Conservation (phyloP, 176 grass and related monocot species). For the Carex cristatella region DNA sequence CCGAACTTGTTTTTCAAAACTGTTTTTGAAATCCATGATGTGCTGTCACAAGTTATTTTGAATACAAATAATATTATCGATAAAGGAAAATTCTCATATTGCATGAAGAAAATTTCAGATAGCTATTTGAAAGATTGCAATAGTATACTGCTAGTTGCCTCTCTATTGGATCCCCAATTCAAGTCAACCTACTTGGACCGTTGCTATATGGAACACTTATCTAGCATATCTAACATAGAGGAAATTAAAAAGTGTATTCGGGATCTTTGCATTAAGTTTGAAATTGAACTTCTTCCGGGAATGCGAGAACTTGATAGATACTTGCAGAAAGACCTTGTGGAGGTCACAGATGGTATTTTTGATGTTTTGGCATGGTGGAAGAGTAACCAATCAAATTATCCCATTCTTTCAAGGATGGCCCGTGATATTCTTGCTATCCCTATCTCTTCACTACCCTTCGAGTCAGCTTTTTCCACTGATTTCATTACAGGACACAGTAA, state of each 20-base stretch:
- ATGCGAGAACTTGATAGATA: not conserved
- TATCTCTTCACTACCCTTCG: not conserved
- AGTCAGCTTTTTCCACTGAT: not conserved
- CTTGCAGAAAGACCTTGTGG: not conserved
- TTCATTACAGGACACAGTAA: not conserved
- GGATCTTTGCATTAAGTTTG: not conserved
- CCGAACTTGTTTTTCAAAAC: not conserved
- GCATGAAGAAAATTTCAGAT: not conserved
- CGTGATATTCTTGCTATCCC: constrained; percentile 15
- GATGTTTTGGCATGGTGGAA: not conserved
- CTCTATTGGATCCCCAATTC: constrained; percentile 10
- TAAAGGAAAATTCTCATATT: too few relatives aligned
- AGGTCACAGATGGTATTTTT: not conserved
- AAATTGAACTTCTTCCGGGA: not conserved
- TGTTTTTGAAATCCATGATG: constrained; percentile 5
- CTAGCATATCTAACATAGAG: not conserved
- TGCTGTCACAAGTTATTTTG: not conserved
- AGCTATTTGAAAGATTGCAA: not conserved
- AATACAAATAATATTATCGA: too few relatives aligned
- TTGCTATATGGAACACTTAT: not conserved
- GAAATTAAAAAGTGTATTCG: not conserved
- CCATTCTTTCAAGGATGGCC: constrained; percentile 6
- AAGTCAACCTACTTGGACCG: not conserved
- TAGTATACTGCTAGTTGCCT: not conserved
- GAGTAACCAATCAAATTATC: not conserved